Percentiles rank a stretch among this genome's conserved stretches.
phyloP scores from a whole-genome alignment of 305 asterid genomes.

The Andrographis paniculata region DNA sequence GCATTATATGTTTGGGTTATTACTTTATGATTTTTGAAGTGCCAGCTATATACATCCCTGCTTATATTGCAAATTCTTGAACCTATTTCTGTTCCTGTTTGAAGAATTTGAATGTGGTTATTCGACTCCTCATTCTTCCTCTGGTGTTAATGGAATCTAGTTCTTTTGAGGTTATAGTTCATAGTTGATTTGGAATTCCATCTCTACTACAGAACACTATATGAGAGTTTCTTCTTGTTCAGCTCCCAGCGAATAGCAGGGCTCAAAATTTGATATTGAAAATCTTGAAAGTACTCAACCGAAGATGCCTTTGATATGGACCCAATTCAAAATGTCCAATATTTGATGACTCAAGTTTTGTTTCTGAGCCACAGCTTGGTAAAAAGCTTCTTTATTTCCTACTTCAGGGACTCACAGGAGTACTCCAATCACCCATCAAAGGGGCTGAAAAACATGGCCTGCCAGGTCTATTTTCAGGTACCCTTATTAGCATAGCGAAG shows the following conservation, averaged over 20 bases:
- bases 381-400: constrained; percentile 3
- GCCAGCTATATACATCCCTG: background rate
- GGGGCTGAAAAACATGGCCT: constrained; percentile 98
- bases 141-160: too few species aligned
- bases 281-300: background rate
- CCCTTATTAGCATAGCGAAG: constrained; percentile 4
- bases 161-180: too few species aligned
- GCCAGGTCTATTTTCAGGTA: constrained; percentile 96
- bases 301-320: background rate
- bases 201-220: too few species aligned
- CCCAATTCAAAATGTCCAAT: background rate
- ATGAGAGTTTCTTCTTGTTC: too few species aligned
- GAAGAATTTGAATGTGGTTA: too few species aligned
- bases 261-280: too few species aligned
- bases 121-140: too few species aligned
- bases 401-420: constrained; percentile 88
- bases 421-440: constrained; percentile 89
- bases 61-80: constrained; percentile 2
- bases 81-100: background rate
- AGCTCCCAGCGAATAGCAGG: too few species aligned
- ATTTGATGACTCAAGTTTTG: constrained; percentile 4
- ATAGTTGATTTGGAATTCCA: too few species aligned
- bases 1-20: constrained; percentile 15
- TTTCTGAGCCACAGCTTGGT: constrained; percentile 1
- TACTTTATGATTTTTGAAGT: constrained; percentile 1